Evolutionary conservation across 176 grass and related monocot species (phyloP).

Genomic region (Carex parvula): DNA sequence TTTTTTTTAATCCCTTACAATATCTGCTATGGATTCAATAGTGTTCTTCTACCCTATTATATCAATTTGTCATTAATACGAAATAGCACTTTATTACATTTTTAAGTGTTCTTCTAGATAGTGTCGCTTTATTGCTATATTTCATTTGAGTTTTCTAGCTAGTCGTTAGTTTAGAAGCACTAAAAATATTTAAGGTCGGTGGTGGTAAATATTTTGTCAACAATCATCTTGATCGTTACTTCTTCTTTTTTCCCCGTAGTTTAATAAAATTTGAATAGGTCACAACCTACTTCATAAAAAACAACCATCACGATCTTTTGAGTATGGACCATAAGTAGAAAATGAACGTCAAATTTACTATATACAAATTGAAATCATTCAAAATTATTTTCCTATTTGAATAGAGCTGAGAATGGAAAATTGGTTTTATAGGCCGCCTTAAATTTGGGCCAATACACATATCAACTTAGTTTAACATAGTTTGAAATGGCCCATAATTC

Average conservation of each 20-base stretch:
- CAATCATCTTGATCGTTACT: not conserved
- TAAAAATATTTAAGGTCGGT: not conserved
- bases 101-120: no score
- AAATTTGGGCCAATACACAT: not conserved
- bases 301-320: not conserved
- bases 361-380: not conserved
- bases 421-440: not conserved
- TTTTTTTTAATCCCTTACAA: no score
- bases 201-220: not conserved
- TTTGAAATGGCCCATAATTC: not conserved
- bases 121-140: no score
- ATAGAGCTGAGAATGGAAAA: not conserved
- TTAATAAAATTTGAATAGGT: not conserved
- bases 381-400: not conserved
- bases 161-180: no score
- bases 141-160: no score
- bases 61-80: no score
- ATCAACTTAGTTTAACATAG: not conserved
- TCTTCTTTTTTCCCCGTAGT: not conserved
- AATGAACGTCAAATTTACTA: not conserved
- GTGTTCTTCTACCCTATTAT: no score
- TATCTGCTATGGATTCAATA: no score
- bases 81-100: no score
- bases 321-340: not conserved
- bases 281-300: not conserved